A percentile compares a stretch with the other conserved stretches of the same genome.
phyloP scores from a whole-genome alignment of 139 green algal species.

The Nannochloris sp. region DNA sequence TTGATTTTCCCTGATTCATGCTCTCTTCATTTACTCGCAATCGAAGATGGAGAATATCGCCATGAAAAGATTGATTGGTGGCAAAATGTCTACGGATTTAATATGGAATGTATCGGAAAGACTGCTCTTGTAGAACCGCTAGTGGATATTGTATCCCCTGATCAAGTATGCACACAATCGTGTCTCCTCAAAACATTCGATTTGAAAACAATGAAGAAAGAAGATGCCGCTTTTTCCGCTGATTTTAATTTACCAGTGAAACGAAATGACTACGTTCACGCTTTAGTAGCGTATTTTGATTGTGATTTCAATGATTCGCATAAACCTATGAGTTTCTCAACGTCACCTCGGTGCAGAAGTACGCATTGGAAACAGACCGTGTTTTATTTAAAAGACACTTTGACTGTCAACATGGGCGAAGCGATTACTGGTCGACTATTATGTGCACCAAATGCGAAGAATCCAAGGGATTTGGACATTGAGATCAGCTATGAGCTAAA shows the following conservation, averaged over 20 bases:
- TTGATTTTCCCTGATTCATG: conserved; percentile 75
- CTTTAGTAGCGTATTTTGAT: conserved; percentile 88
- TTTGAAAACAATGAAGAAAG: conserved; percentile 67
- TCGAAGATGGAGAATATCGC: conserved; percentile 89
- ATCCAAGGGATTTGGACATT: conserved; percentile 86
- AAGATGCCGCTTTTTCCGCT: conserved; percentile 58
- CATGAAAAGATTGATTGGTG: conserved; percentile 89
- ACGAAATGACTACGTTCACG: conserved; percentile 88
- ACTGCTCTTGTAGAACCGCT: conserved; percentile 74
- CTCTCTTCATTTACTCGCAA: conserved; percentile 55
- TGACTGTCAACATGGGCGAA: conserved; percentile 55
- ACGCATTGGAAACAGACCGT: conserved; percentile 93
- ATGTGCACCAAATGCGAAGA: conserved; percentile 71
- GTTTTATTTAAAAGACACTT: conserved; percentile 83
- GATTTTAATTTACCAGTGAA: conserved; percentile 55
- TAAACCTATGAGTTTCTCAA: conserved; percentile 67
- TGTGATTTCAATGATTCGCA: conserved; percentile 75
- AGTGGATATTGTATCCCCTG: conserved; percentile 58
- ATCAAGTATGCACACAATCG: conserved; percentile 39
- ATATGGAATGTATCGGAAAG: conserved; percentile 79
- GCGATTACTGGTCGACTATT: conserved; percentile 31
- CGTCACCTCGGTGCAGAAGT: conserved; percentile 20
- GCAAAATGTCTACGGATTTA: conserved; percentile 87
- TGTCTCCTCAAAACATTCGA: conserved; percentile 55
- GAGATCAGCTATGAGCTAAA: conserved; percentile 61